phyloP scores from a whole-genome alignment of 176 grass and related monocot species.

The Dactylis glomerata region DNA sequence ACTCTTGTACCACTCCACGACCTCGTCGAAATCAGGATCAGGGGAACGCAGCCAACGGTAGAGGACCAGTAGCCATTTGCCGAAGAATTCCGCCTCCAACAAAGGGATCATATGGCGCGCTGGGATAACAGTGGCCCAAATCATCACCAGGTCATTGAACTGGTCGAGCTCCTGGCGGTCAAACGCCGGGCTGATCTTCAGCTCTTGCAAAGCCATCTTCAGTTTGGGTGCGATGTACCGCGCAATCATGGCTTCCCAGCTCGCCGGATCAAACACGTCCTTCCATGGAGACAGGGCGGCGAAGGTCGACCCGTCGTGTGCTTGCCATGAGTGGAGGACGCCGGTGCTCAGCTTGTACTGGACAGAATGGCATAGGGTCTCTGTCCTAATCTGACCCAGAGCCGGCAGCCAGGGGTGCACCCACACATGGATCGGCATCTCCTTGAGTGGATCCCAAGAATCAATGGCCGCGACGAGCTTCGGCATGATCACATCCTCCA shows the following conservation, averaged over 20 bases:
- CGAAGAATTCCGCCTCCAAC: slow-evolving; percentile 75
- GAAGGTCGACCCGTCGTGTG: slow-evolving; percentile 54
- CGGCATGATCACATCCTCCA: slow-evolving; percentile 73
- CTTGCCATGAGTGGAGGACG: slow-evolving; percentile 69
- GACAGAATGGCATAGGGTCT: slow-evolving; percentile 55
- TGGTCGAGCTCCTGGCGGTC: slow-evolving; percentile 51
- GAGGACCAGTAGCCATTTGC: slow-evolving; percentile 69
- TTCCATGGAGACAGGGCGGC: slow-evolving; percentile 72
- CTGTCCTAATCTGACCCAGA: slow-evolving; percentile 49
- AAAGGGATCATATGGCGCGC: slow-evolving; percentile 69
- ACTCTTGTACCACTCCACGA: slow-evolving; percentile 74
- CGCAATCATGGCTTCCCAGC: slow-evolving; percentile 68
- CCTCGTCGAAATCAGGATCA: slow-evolving; percentile 72
- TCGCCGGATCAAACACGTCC: slow-evolving; percentile 66
- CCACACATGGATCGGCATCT: slow-evolving; percentile 68
- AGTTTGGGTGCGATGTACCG: slow-evolving; percentile 70
- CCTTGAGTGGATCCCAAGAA: slow-evolving; percentile 71
- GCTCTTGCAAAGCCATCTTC: slow-evolving; percentile 55
- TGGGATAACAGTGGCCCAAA: slow-evolving; percentile 64
- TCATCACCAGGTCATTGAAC: slow-evolving; percentile 72
- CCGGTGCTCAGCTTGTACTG: slow-evolving; percentile 58
- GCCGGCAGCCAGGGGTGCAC: slow-evolving; percentile 74
- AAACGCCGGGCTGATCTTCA: slow-evolving; percentile 63
- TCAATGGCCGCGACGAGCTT: slow-evolving; percentile 60
- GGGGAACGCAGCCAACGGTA: slow-evolving; percentile 69